These are phyloP conservation scores for Nannochloropsis salina DNA, from an alignment of 108 stramenopile genomes.

Conservation along the genomic window DNA sequence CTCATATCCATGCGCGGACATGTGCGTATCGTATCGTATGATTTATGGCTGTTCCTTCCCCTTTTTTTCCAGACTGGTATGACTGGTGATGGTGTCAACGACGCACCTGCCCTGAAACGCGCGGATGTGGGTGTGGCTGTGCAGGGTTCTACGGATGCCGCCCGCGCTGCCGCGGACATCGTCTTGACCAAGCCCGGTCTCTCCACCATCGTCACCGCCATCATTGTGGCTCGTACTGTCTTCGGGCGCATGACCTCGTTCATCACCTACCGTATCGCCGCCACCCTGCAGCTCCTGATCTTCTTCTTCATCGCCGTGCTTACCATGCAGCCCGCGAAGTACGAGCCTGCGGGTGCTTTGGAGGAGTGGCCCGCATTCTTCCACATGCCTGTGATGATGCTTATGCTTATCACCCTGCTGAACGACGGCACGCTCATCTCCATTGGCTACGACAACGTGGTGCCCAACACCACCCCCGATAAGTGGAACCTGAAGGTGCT, in stretches of 20 bases:
- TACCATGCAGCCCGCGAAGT: constrained; percentile 1
- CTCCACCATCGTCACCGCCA: constrained; percentile 66
- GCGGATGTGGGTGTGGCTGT: constrained; percentile 76
- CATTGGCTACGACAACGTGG: constrained; percentile 66
- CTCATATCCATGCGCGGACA: background rate
- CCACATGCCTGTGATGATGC: constrained; percentile 63
- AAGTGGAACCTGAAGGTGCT: constrained; percentile 38
- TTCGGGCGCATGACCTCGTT: constrained; percentile 55
- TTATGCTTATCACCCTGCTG: constrained; percentile 73
- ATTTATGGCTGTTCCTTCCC: background rate
- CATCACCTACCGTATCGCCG: constrained; percentile 54
- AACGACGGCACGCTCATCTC: constrained; percentile 76
- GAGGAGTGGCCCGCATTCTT: constrained; percentile 28
- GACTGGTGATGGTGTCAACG: constrained; percentile 86
- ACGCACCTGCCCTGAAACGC: constrained; percentile 70
- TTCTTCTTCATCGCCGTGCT: constrained; percentile 51
- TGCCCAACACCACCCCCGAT: constrained; percentile 21
- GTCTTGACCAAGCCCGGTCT: constrained; percentile 74
- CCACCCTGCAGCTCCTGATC: constrained; percentile 65
- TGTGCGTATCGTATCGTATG: too few species aligned
- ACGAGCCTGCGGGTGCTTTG: constrained; percentile 27
- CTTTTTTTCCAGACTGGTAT: constrained; percentile 52
- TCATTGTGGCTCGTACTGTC: constrained; percentile 65
- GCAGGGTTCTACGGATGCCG: constrained; percentile 76
- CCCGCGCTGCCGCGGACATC: constrained; percentile 74